Evolutionary conservation across 2,329 filamentous ascomycete genomes (phyloP).

Genomic region (Xylariomycetidae sp.): DNA sequence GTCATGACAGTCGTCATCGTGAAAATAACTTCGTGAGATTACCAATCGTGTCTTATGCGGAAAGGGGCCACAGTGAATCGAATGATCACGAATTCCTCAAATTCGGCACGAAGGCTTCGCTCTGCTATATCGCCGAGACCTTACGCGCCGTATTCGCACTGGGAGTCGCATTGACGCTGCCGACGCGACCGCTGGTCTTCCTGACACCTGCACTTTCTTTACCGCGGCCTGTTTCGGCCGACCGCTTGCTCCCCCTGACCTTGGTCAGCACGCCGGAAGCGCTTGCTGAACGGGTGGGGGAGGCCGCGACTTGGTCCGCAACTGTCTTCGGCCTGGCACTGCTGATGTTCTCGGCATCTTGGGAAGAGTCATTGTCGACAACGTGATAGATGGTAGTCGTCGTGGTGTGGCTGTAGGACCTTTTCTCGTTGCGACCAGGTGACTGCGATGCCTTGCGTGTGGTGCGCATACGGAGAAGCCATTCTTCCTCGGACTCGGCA

Average conservation of each 20-base stretch:
- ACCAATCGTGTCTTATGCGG: conserved; percentile 19
- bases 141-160: conserved; percentile 44
- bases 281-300: conserved; percentile 43
- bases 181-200: conserved; percentile 63
- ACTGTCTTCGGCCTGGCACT: conserved; percentile 51
- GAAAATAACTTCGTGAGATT: conserved; percentile 27
- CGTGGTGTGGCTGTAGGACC: conserved; percentile 71
- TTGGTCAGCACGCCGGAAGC: conserved; percentile 57
- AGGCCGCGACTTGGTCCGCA: conserved; percentile 46
- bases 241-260: conserved; percentile 57
- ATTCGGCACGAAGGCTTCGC: conserved; percentile 10
- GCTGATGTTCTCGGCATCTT: conserved; percentile 69
- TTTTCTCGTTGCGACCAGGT: conserved; percentile 57
- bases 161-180: conserved; percentile 48
- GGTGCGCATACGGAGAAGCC: conserved; percentile 68
- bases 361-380: conserved; percentile 63
- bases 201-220: conserved; percentile 53
- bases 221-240: conserved; percentile 44
- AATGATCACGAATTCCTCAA: conserved; percentile 13
- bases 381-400: conserved; percentile 64
- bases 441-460: conserved; percentile 62
- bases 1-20: conserved; percentile 42
- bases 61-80: conserved; percentile 16
- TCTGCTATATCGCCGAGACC: conserved; percentile 43
- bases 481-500: conserved; percentile 76